Evolutionary conservation across 306 rosid genomes (phyloP), one percentile per base, ranked within the genome.

Genomic region (Dryas alaskensis): DNA sequence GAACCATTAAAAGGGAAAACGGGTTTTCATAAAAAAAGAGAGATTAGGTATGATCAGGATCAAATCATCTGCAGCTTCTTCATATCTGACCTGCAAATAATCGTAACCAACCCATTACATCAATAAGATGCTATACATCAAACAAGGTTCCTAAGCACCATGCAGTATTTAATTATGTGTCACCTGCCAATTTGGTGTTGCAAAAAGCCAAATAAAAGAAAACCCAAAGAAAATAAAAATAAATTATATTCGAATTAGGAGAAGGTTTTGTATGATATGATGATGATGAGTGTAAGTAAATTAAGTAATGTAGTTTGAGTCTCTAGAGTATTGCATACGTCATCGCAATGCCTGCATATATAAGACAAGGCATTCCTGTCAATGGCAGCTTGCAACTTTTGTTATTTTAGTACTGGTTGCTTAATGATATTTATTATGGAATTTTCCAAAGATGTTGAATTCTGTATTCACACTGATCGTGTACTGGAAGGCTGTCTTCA

Each of bases 351-450:
- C 22, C 22, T 22, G 22, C 22, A 22, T 22, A 60, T 31, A 12
- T 1, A 66, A 39, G 82, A 81, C 80, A 75, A 49, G 55, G 51
- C 1, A 77, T 47, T 67, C 66, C 58, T 73, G 69, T 79, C 81
- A 74, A 74, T 51, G 68, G 67, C 75, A 43, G 76, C 72, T 60
- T 71, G 60, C 51, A 39, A 49, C 4, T 19, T 25, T 16, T 7
- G 4, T n/a, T 2, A 3, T 22, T 65, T 8, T 25, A 27, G 22
- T 46, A 51, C 27, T 62, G 37, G 37, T 40, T 7, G 67, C 16
- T 39, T 16, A 54, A 62, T 61, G 22, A 6, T 22, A 22, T 14
- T 61, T 25, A 13, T 40, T 7, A 6, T 39, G 22, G 25, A 40
- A 62, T 3, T 4, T 39, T 62, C 47, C 67, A 62, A 42, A 17